Percentiles rank a stretch among this genome's conserved stretches.
These are phyloP conservation scores for Fusarium nanum DNA, from an alignment of 2,329 filamentous ascomycete species.

Conservation along the genomic window DNA sequence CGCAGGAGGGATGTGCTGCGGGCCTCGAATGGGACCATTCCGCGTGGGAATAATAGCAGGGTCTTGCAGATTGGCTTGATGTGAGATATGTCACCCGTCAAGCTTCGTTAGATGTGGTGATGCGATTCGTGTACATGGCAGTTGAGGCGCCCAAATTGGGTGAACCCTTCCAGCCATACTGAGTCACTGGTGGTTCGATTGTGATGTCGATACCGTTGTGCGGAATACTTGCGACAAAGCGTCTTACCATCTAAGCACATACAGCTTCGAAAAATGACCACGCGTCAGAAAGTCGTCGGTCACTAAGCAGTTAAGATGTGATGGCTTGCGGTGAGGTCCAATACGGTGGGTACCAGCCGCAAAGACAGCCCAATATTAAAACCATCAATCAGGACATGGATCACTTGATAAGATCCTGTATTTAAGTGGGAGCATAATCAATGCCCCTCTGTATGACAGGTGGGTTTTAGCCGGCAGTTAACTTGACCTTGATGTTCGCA, in stretches of 20 bases:
- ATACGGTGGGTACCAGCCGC: conserved; percentile 11
- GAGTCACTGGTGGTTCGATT: conserved; percentile 36
- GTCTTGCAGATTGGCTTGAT: background rate
- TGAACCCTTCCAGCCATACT: conserved; percentile 23
- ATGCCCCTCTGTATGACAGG: conserved; percentile 1
- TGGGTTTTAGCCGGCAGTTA: conserved; percentile 2
- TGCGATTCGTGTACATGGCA: conserved; percentile 21
- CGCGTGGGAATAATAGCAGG: conserved; percentile 9
- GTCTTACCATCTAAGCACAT: background rate
- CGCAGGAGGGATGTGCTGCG: conserved; percentile 32
- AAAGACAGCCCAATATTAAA: conserved; percentile 20
- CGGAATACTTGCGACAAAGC: conserved; percentile 1
- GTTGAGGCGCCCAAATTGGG: background rate
- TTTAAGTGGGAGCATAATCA: conserved; percentile 1
- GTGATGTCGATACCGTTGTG: conserved; percentile 18
- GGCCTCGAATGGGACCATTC: conserved; percentile 32
- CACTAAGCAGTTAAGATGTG: background rate
- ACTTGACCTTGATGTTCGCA: background rate
- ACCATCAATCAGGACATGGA: conserved; percentile 16
- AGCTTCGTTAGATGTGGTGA: conserved; percentile 11
- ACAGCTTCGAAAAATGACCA: conserved; percentile 8
- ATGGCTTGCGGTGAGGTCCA: conserved; percentile 37
- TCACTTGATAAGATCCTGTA: conserved; percentile 17
- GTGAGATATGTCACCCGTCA: conserved; percentile 14
- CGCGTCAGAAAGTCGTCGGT: conserved; percentile 12